Evolutionary conservation across 2,329 filamentous ascomycete genomes (phyloP).

Genomic region (Fusarium xylarioides): DNA sequence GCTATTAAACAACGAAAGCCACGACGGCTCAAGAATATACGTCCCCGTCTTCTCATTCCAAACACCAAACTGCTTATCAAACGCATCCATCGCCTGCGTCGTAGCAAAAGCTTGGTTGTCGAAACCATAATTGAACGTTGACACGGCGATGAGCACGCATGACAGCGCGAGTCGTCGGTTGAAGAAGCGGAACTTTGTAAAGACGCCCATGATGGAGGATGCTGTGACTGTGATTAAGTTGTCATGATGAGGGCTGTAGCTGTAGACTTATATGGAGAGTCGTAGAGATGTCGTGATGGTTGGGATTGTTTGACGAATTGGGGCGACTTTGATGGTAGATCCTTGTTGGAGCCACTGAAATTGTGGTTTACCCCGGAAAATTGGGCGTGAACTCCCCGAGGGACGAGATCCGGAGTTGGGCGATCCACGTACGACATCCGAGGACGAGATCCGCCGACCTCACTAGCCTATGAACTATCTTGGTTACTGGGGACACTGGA

Average conservation of each 20-base stretch:
- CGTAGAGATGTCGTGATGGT: constrained; percentile 29
- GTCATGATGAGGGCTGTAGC: not conserved
- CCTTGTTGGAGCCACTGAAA: no score
- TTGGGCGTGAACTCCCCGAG: not conserved
- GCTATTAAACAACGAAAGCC: constrained; percentile 49
- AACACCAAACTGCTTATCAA: constrained; percentile 47
- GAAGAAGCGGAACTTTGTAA: constrained; percentile 38
- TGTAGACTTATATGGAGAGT: constrained; percentile 5
- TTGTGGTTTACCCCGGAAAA: not conserved
- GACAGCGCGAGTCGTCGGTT: constrained; percentile 32
- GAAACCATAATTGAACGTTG: constrained; percentile 52
- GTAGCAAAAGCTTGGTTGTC: constrained; percentile 51
- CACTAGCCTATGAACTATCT: no score
- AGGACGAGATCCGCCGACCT: not conserved
- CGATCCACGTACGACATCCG: constrained; percentile 1
- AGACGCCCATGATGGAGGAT: constrained; percentile 21
- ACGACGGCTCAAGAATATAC: constrained; percentile 45
- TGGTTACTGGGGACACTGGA: no score
- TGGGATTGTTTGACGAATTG: constrained; percentile 24
- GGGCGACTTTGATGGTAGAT: not conserved
- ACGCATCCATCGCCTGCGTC: constrained; percentile 50
- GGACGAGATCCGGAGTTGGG: not conserved
- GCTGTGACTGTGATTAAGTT: not conserved
- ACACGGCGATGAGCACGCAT: constrained; percentile 47
- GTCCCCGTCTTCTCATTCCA: constrained; percentile 33